phyloP scores from a whole-genome alignment of 208 protist genomes.

The Herpetomonas tarakana region DNA sequence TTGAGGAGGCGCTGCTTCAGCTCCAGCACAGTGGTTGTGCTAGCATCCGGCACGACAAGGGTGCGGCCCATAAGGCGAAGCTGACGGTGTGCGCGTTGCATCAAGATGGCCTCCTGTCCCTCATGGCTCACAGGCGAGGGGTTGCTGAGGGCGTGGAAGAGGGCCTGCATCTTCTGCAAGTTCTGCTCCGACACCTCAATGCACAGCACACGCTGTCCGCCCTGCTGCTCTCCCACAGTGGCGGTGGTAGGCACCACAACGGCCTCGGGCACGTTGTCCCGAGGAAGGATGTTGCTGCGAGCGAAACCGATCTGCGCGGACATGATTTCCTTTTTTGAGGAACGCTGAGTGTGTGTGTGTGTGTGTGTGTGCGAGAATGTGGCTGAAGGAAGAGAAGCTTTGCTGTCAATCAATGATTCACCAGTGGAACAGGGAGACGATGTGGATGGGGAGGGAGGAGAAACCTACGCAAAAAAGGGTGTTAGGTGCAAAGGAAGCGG shows the following conservation, averaged over 20 bases:
- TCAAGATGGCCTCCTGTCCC: not conserved
- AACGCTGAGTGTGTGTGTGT: too few species aligned
- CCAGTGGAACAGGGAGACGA: too few species aligned
- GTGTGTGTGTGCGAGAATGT: too few species aligned
- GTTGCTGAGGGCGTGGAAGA: not conserved
- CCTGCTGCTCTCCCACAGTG: not conserved
- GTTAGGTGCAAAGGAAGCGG: too few species aligned
- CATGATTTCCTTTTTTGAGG: too few species aligned
- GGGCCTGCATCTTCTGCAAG: not conserved
- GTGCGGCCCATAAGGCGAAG: not conserved
- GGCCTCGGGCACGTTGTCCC: not conserved
- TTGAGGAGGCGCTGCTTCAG: not conserved
- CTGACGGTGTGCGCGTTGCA: not conserved
- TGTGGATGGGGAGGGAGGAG: too few species aligned
- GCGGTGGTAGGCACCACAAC: not conserved
- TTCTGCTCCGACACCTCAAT: not conserved
- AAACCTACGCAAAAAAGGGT: too few species aligned
- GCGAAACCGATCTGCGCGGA: not conserved
- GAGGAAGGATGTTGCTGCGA: not conserved
- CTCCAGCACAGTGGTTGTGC: not conserved
- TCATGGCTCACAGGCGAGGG: not conserved
- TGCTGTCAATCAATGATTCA: too few species aligned
- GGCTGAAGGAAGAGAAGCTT: too few species aligned
- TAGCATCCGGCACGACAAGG: not conserved
- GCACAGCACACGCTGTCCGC: not conserved